phyloP scores from a whole-genome alignment of 768 basidiomycete genomes.

The Daedaleopsis sinensis region DNA sequence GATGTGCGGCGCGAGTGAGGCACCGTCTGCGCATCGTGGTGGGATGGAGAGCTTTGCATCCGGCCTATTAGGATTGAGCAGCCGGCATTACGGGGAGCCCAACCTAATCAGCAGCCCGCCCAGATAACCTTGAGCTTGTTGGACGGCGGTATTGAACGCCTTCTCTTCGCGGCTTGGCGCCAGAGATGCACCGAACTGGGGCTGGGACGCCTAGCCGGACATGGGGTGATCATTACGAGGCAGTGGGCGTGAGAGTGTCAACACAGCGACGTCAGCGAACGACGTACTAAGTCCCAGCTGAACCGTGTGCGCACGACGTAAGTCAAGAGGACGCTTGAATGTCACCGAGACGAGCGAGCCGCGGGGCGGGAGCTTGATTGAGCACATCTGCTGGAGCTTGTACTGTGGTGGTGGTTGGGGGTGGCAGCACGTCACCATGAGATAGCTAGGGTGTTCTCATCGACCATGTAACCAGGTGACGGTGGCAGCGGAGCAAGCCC shows the following conservation, averaged over 20 bases:
- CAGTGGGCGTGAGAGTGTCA: background rate
- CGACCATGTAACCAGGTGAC: constrained; percentile 67
- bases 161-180: background rate
- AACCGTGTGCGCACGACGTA: background rate
- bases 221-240: constrained; percentile 8
- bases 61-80: background rate
- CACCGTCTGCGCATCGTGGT: background rate
- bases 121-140: background rate
- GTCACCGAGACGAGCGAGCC: background rate
- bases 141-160: background rate
- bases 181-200: background rate
- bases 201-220: background rate
- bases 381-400: constrained; percentile 13
- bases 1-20: background rate
- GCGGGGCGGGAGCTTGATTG: background rate
- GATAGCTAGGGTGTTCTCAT: constrained; percentile 37
- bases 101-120: background rate
- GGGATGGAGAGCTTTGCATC: background rate
- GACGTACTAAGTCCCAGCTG: constrained; percentile 16
- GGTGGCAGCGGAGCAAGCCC: constrained; percentile 61
- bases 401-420: constrained; percentile 15
- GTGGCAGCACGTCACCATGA: constrained; percentile 14
- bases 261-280: constrained; percentile 14
- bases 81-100: background rate
- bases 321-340: background rate